These are phyloP conservation scores for Filobasidium wieringae DNA, from an alignment of 768 basidiomycete genomes.

Conservation along the genomic window DNA sequence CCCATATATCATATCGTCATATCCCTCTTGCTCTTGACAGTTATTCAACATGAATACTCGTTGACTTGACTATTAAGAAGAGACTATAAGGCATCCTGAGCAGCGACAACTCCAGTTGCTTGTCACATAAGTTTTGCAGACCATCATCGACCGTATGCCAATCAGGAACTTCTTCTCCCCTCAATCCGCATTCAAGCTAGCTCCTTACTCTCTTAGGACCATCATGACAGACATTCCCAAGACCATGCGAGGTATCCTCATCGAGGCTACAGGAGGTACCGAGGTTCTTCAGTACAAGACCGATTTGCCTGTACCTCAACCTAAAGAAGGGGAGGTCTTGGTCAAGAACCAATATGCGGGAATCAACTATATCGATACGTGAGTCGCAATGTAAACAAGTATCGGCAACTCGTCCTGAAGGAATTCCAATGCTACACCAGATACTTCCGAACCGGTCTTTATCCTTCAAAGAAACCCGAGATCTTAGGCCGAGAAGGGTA, in stretches of 20 bases:
- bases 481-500: conserved; percentile 66
- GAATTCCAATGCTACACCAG: conserved; percentile 29
- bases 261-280: conserved; percentile 59
- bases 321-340: conserved; percentile 47
- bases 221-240: conserved; percentile 11
- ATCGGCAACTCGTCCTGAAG: neutral
- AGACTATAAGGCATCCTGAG: too few relatives aligned
- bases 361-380: conserved; percentile 10
- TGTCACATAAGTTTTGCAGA: too few relatives aligned
- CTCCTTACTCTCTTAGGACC: too few relatives aligned
- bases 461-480: conserved; percentile 33
- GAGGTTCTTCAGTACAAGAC: conserved; percentile 51
- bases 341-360: conserved; percentile 38
- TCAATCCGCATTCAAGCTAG: too few relatives aligned
- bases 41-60: too few relatives aligned
- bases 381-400: conserved; percentile 5
- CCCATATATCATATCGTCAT: too few relatives aligned
- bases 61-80: too few relatives aligned
- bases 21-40: too few relatives aligned
- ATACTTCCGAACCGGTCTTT: conserved; percentile 56
- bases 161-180: too few relatives aligned
- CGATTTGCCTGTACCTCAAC: conserved; percentile 55
- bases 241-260: conserved; percentile 16
- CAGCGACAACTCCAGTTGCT: too few relatives aligned
- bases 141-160: too few relatives aligned